Evolutionary conservation across 2,329 filamentous ascomycete species (phyloP).

Genomic region (Pseudogymnoascus sp.): DNA sequence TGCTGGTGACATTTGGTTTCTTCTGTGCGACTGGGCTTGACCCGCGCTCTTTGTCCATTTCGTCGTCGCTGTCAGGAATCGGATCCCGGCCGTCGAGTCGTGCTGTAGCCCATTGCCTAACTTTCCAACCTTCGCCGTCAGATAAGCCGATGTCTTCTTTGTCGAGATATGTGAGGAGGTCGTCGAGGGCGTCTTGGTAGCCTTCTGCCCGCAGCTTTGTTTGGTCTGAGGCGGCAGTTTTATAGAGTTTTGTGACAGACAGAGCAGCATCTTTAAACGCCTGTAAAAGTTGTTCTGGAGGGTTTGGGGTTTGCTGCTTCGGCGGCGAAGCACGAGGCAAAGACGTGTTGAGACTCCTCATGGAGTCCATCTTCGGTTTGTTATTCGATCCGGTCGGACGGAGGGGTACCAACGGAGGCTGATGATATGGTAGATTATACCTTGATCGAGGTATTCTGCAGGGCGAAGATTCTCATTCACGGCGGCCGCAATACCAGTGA

Average conservation of each 20-base stretch:
- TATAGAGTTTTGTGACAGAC: constrained; percentile 94
- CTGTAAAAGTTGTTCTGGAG: constrained; percentile 66
- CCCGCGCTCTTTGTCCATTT: constrained; percentile 52
- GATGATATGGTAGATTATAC: background rate
- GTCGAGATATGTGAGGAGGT: constrained; percentile 79
- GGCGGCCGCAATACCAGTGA: background rate
- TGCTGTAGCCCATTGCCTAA: constrained; percentile 62
- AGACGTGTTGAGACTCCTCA: constrained; percentile 56
- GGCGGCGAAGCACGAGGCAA: constrained; percentile 46
- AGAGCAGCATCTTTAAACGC: constrained; percentile 89
- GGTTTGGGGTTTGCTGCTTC: constrained; percentile 36
- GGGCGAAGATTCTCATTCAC: background rate
- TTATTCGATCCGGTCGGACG: constrained; percentile 1
- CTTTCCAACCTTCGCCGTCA: constrained; percentile 67
- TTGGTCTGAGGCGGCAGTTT: constrained; percentile 75
- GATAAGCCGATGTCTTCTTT: constrained; percentile 69
- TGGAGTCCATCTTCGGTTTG: constrained; percentile 49
- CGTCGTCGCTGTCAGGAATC: constrained; percentile 61
- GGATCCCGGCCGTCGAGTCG: constrained; percentile 57
- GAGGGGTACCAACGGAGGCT: background rate
- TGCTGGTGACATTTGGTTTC: constrained; percentile 38
- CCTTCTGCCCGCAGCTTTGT: constrained; percentile 70
- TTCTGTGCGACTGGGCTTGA: constrained; percentile 54
- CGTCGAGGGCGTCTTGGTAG: constrained; percentile 90
- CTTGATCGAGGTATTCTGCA: background rate